These are phyloP conservation scores for Monosporozyma unispora DNA, from an alignment of 805 yeast genomes.

Conservation along the genomic window DNA sequence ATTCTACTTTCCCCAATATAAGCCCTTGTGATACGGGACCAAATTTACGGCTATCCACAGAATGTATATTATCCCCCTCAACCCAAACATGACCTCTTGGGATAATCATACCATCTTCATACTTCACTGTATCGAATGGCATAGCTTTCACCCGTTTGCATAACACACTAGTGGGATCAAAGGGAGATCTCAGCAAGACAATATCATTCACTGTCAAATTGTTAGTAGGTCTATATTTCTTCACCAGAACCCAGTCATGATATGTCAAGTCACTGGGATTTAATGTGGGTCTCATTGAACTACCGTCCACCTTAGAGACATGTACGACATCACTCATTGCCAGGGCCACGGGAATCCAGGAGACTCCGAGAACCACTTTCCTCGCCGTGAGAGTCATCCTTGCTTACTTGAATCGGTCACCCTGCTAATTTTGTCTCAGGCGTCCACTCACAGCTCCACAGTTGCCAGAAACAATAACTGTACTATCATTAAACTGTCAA, in stretches of 20 bases:
- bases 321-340: constrained; percentile 62
- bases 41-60: constrained; percentile 77
- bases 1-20: constrained; percentile 65
- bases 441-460: not conserved
- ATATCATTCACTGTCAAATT: constrained; percentile 50
- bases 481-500: too few species aligned
- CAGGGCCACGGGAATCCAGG: constrained; percentile 78
- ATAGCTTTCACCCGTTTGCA: constrained; percentile 70
- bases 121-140: not conserved
- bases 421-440: not conserved
- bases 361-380: constrained; percentile 31
- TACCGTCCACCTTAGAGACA: constrained; percentile 67
- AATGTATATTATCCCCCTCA: constrained; percentile 84
- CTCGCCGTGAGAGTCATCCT: not conserved
- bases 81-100: constrained; percentile 88
- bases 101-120: constrained; percentile 42
- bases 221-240: not conserved
- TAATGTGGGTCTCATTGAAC: constrained; percentile 83
- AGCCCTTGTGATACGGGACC: constrained; percentile 84
- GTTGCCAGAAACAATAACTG: too few species aligned
- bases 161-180: constrained; percentile 64
- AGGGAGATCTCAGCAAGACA: constrained; percentile 68
- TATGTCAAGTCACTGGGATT: constrained; percentile 51
- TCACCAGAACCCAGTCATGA: constrained; percentile 54
- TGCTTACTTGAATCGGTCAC: not conserved